A percentile compares a stretch with the other conserved stretches of the same genome.
Evolutionary conservation across 495 filamentous ascomycete species (phyloP).

Genomic region (Tuber melanosporum): DNA sequence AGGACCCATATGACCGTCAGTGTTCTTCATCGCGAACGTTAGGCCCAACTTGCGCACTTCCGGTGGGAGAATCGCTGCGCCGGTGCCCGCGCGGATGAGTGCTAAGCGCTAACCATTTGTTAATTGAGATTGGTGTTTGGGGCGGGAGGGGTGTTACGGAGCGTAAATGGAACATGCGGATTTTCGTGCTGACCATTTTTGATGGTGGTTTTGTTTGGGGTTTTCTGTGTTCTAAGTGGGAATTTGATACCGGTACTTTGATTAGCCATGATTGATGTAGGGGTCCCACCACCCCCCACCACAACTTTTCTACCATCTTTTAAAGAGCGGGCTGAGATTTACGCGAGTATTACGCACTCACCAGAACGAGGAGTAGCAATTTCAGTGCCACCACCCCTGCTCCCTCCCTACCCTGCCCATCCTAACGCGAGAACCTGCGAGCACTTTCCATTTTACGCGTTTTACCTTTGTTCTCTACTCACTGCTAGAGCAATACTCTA

Average conservation of each 20-base stretch:
- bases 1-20: slow-evolving; percentile 70
- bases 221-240: neutral
- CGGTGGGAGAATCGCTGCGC: slow-evolving; percentile 70
- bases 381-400: neutral
- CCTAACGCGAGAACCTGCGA: neutral
- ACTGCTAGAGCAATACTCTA: neutral
- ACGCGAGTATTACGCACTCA: neutral
- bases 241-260: neutral
- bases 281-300: too few species aligned
- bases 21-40: slow-evolving; percentile 62
- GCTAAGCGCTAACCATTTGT: slow-evolving; percentile 35
- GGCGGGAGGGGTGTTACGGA: slow-evolving; percentile 49
- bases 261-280: neutral
- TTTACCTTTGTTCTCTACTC: neutral
- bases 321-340: neutral
- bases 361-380: neutral
- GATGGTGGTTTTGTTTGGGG: slow-evolving; percentile 18
- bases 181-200: slow-evolving; percentile 71
- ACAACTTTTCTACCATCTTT: neutral
- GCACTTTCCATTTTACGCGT: neutral
- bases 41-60: slow-evolving; percentile 79
- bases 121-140: slow-evolving; percentile 27
- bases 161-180: slow-evolving; percentile 71
- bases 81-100: slow-evolving; percentile 74
- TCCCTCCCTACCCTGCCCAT: neutral